Conservation (phyloP, 2,329 filamentous ascomycete genomes). For the Aspergillus proliferans region DNA sequence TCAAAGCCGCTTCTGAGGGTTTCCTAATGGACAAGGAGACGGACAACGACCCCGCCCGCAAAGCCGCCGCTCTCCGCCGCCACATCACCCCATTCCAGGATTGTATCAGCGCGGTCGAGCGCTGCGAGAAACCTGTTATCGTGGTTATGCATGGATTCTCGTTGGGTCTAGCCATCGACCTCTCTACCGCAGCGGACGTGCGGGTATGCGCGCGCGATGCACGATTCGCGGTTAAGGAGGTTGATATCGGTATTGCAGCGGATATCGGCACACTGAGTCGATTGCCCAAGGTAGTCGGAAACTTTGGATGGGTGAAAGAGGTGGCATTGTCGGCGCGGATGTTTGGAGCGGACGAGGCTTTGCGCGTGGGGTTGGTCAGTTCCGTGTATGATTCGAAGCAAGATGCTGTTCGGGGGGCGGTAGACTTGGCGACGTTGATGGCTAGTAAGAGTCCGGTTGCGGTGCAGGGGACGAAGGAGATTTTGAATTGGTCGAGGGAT, state of each 20-base stretch:
- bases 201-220: conserved; percentile 33
- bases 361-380: conserved; percentile 40
- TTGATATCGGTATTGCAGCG: conserved; percentile 45
- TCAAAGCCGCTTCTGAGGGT: conserved; percentile 60
- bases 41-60: conserved; percentile 56
- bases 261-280: conserved; percentile 44
- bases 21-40: conserved; percentile 36
- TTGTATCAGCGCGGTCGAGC: conserved; percentile 68
- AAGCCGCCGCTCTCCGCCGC: conserved; percentile 55
- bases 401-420: conserved; percentile 55
- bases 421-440: conserved; percentile 60
- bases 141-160: conserved; percentile 72
- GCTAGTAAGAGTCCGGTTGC: conserved; percentile 81
- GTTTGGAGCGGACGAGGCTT: conserved; percentile 42
- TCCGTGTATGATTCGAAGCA: conserved; percentile 47
- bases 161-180: conserved; percentile 70
- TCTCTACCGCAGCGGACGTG: conserved; percentile 39
- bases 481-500: conserved; percentile 76
- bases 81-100: conserved; percentile 76
- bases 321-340: conserved; percentile 39
- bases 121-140: conserved; percentile 88
- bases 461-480: conserved; percentile 79
- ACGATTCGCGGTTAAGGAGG: conserved; percentile 42
- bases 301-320: conserved; percentile 45
- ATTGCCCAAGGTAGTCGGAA: conserved; percentile 42